Evolutionary conservation across 2,329 filamentous ascomycete genomes (phyloP), one percentile per base, ranked within the genome.

Genomic region (Pochonia chlamydosporia): DNA sequence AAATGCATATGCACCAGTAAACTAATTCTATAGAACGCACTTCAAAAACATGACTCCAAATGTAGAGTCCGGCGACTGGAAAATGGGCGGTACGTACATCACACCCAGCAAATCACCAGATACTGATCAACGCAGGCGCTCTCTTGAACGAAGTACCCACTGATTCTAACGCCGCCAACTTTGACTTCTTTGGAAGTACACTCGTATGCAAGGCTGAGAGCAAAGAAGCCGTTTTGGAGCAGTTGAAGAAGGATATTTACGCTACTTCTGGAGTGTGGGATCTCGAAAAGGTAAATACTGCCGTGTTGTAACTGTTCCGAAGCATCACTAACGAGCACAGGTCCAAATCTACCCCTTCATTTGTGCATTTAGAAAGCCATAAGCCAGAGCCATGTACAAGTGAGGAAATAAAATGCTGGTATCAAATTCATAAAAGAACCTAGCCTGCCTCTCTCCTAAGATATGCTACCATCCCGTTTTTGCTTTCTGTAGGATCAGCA

Each of bases 201-300:
- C 69, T 93, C 59, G 72, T 95, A 24, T 71, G 80, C 33, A 65
- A 78, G 25, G 89, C 86, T 7, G 76, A 80, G 52, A 82, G 76
- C 8, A 81, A 77, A 57, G 85, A 90, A 53, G 85, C 89, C 62
- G 79, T 88, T 2, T 63, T 84, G 35, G 76, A 85, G 56, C 60
- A 77, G 44, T 63, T 96, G 40, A 79, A 78, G 64, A 74, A 79
- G 42, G 90, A 96, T 68, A 71, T 90, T 9, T 96, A 95, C 67
- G 72, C 75, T 9, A 75, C 69, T 50, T 74, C 67, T 37, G 87
- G 83, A 0, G 89, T 95, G 8, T 96, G 90, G 90, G 88, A 96
- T 71, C 61, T 86, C 49, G 78, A 83, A 30, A 86, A 86, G 57
- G 80, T 80, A 52, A 58, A 63, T 60, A 37, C 9, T 30, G 7